Conservation (phyloP, 73 alveolate species). For the Urostyla sp. region DNA sequence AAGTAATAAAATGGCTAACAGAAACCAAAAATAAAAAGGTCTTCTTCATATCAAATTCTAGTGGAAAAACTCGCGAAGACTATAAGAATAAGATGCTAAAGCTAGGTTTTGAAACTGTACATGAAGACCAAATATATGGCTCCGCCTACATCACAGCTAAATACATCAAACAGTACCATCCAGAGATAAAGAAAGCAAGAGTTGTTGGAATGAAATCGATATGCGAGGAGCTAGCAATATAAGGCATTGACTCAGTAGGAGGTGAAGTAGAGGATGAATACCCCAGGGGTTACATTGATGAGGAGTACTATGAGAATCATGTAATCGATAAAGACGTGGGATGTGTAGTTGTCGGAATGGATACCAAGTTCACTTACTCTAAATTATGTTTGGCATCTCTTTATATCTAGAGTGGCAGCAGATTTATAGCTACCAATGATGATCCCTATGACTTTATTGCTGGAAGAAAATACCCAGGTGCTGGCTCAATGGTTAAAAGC, state of each 20-base stretch:
- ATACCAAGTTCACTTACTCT: constrained; percentile 37
- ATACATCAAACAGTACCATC: constrained; percentile 27
- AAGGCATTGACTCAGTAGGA: constrained; percentile 34
- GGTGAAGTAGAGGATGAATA: constrained; percentile 29
- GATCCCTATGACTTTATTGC: constrained; percentile 45
- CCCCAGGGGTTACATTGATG: background rate
- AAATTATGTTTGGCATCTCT: constrained; percentile 32
- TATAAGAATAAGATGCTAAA: background rate
- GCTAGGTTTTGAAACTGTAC: background rate
- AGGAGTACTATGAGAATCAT: constrained; percentile 31
- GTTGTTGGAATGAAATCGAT: constrained; percentile 54
- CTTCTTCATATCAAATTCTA: constrained; percentile 26
- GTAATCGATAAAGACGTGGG: constrained; percentile 4
- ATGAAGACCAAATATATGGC: constrained; percentile 31
- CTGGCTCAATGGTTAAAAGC: constrained; percentile 52
- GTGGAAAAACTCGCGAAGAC: constrained; percentile 42
- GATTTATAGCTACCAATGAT: constrained; percentile 55
- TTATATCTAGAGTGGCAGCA: constrained; percentile 42
- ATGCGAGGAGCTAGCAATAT: background rate
- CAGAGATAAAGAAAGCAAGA: constrained; percentile 28
- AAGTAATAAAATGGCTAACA: constrained; percentile 15
- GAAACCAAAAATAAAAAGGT: constrained; percentile 7
- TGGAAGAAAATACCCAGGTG: constrained; percentile 58
- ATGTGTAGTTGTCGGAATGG: constrained; percentile 50
- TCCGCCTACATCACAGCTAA: constrained; percentile 46